Base-by-base conservation (phyloP, 192 early-diverging fungal genomes). In the Rhizophagus sp. region DNA sequence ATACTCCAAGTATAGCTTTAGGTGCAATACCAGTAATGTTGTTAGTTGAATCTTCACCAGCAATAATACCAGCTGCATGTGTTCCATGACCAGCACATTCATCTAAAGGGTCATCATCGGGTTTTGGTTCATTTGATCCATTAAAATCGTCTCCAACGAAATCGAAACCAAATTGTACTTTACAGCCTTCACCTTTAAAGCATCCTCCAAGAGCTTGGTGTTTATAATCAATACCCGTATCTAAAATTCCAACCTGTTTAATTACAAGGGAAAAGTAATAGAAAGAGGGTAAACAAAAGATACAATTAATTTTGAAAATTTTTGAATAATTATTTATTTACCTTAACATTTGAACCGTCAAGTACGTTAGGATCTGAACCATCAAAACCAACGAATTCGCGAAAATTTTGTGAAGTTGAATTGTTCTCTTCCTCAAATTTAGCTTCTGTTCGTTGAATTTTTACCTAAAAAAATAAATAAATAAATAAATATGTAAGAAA, bases 1-100 rank as follows among this genome's bases (percentile, higher is more conserved):
- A 98, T 10, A 87, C 89, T 8, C 93, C 93, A 44, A 97, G 82
- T 7, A 86, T 94, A 41, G 91, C 85, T 64, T 90, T 88, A 1
- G 97, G 97, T 15, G 95, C 96, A 33, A 96, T 93, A 65, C 97
- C 97, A 39, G 80, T 83, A 73, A 95, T 86, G 11, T 83, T 81
- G 27, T 80, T 83, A 9, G 39, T 47, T 2, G 44, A 27, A 79
- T 92, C 90, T 24, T 91, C 85, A 13, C 91, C 94, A 17, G 89
- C 93, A 78, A 94, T 91, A 50, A 95, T 95, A 12, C 94, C 94
- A 24, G 89, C 85, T 17, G 91, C 86, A 57, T 92, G 89, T 30
- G 90, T 92, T 22, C 91, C 90, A 63, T 92, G 91, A 3, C 90
- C 91, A 74, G 88, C 85, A 79, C 91, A 92, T 0, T 86, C 86